Base-by-base conservation (phyloP, 2,329 filamentous ascomycete species). In the Purpureocillium lavendulum region DNA sequence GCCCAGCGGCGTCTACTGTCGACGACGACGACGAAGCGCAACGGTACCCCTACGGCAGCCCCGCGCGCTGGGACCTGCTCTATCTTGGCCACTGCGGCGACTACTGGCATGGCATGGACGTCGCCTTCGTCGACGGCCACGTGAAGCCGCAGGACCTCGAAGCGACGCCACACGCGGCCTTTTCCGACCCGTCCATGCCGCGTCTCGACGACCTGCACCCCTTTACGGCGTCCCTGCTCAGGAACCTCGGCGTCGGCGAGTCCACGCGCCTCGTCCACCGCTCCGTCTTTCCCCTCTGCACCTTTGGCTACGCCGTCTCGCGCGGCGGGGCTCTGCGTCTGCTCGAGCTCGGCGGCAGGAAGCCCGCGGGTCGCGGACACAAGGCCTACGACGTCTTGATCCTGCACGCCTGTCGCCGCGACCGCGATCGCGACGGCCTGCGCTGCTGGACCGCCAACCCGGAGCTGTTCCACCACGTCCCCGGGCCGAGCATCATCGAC, bases 211-310 rank as follows among this genome's bases (percentile, higher is more conserved):
- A 37, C 29, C 35, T 37, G 24, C 35, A 37, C 24, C 35, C 35
- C 8, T 37, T 14, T 13, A 37, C 35, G 21, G 13, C 4, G 24
- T 37, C 35, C 4, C 24, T 37, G 35, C 21, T 37, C 21, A 37
- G 13, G 29, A 37, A 37, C 16, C 35, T 37, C 26, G 24, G 35
- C n/a, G 35, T 37, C 26, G n/a, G n/a, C 24, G 35, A 37, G 9
- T 15, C 11, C 14, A 30, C 26, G 24, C 35, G 35, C 15, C 35
- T 37, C 29, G 35, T 37, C 13, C 35, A 37, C 35, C 35, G 35
- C 35, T 37, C 35, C 35, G 35, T 37, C 35, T 37, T 37, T 26
- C 35, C 35, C 12, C 29, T 37, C 13, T 37, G 35, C 29, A 37
- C 35, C 14, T 37, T 37, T 15, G 35, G 35, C 24, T 37, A 37